Percentiles rank a stretch among this genome's conserved stretches.
Evolutionary conservation across 441 rosid species (phyloP).

Genomic region (Adansonia gregorii): DNA sequence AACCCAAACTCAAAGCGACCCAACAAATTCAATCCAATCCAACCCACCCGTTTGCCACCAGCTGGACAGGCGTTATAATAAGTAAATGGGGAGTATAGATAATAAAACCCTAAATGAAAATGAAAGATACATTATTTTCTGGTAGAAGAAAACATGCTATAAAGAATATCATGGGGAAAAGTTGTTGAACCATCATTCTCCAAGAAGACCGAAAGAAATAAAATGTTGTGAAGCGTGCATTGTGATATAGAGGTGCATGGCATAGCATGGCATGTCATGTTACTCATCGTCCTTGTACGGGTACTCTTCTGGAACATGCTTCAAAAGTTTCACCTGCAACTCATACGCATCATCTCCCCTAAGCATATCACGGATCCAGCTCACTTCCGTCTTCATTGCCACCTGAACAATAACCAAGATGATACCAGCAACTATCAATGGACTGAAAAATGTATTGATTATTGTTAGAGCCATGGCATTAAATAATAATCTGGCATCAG

Average conservation of each 20-base stretch:
- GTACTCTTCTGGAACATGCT: conserved; percentile 86
- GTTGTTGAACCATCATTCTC: not conserved
- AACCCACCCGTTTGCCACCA: too few relatives aligned
- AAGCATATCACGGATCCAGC: conserved; percentile 83
- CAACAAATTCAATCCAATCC: too few relatives aligned
- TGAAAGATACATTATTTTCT: not conserved
- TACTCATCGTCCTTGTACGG: conserved; percentile 97
- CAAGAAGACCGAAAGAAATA: not conserved
- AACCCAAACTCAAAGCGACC: too few relatives aligned
- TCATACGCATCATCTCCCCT: conserved; percentile 88
- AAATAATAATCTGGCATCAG: not conserved
- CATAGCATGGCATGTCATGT: not conserved
- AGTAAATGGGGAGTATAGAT: not conserved
- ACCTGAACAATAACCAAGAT: conserved; percentile 46
- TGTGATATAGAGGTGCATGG: too few relatives aligned
- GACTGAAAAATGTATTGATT: not conserved
- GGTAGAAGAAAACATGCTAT: not conserved
- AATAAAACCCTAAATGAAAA: not conserved
- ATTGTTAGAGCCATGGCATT: not conserved
- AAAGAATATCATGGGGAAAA: not conserved
- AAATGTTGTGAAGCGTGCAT: not conserved
- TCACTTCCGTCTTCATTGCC: conserved; percentile 94
- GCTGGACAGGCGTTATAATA: not conserved
- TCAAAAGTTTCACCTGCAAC: conserved; percentile 82
- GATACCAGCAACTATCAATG: not conserved